Conservation (phyloP, 495 filamentous ascomycete genomes). For the Thermothielavioides terrestris region DNA sequence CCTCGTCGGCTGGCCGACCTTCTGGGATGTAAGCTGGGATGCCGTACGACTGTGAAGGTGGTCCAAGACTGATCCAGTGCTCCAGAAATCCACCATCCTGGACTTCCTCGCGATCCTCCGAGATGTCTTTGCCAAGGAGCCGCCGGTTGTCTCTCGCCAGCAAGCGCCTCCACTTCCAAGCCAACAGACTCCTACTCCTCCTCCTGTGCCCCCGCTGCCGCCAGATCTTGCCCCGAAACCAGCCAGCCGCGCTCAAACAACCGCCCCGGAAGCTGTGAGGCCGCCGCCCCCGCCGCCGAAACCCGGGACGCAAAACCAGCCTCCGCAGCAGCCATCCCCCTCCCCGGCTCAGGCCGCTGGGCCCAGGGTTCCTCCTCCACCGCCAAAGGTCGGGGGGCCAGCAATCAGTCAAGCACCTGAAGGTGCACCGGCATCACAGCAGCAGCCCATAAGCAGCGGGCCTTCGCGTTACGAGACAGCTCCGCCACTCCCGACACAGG, state of each 20-base stretch:
- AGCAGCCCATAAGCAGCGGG: slow-evolving; percentile 19
- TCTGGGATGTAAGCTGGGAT: slow-evolving; percentile 71
- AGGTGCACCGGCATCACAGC: slow-evolving; percentile 12
- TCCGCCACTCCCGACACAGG: slow-evolving; percentile 33
- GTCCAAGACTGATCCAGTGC: slow-evolving; percentile 13
- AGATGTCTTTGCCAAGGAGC: slow-evolving; percentile 89
- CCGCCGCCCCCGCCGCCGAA: slow-evolving; percentile 41
- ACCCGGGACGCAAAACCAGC: slow-evolving; percentile 23
- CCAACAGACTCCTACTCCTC: slow-evolving; percentile 25
- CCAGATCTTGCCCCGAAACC: slow-evolving; percentile 22
- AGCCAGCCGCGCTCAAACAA: slow-evolving; percentile 3
- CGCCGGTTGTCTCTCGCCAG: slow-evolving; percentile 72
- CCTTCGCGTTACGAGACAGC: slow-evolving; percentile 37
- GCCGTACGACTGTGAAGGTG: not conserved
- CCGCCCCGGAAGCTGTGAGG: slow-evolving; percentile 9
- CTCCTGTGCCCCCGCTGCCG: slow-evolving; percentile 35
- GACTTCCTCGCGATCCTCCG: slow-evolving; percentile 76
- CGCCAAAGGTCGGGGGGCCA: slow-evolving; percentile 24
- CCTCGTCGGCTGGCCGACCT: slow-evolving; percentile 75
- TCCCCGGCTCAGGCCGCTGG: slow-evolving; percentile 7
- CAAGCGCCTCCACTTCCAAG: slow-evolving; percentile 43
- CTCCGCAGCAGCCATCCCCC: slow-evolving; percentile 16
- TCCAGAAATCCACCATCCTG: slow-evolving; percentile 67
- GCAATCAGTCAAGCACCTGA: slow-evolving; percentile 20
- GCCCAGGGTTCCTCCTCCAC: slow-evolving; percentile 32